Percentiles rank a stretch among this genome's conserved stretches.
Evolutionary conservation across 148 eudicot species (phyloP).

Genomic region (Salicornia ramosissima): DNA sequence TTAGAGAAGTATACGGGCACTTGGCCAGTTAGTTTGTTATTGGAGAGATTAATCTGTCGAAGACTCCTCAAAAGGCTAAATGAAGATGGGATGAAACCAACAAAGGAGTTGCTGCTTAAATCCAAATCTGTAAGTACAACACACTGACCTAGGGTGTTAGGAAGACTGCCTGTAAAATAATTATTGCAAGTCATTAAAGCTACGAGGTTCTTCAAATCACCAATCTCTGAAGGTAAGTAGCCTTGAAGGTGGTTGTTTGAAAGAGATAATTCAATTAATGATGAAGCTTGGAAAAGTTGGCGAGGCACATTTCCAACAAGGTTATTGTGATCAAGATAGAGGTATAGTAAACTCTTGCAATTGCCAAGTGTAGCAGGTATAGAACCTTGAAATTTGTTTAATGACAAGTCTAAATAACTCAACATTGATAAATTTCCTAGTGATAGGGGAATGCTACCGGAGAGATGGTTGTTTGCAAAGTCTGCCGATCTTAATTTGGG

Average conservation of each 20-base stretch:
- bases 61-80: constrained; percentile 15
- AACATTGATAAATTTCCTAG: constrained; percentile 9
- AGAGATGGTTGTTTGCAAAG: constrained; percentile 15
- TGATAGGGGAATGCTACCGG: constrained; percentile 16
- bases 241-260: constrained; percentile 13
- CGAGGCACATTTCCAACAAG: constrained; percentile 7
- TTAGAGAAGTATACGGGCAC: constrained; percentile 17
- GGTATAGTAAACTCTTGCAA: neutral
- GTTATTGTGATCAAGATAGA: neutral
- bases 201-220: neutral
- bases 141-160: constrained; percentile 11
- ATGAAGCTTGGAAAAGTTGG: constrained; percentile 7
- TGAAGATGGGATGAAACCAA: constrained; percentile 22
- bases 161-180: constrained; percentile 16
- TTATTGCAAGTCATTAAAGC: neutral
- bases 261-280: neutral
- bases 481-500: neutral
- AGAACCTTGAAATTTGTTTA: constrained; percentile 10
- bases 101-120: constrained; percentile 10
- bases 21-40: constrained; percentile 22
- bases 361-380: constrained; percentile 16
- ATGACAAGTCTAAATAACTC: neutral
- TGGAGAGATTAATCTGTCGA: constrained; percentile 11
- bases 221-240: constrained; percentile 18
- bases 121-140: neutral